Evolutionary conservation across 148 eudicot species (phyloP), one percentile per base, ranked within the genome.

Genomic region (Polygonum maritimum): DNA sequence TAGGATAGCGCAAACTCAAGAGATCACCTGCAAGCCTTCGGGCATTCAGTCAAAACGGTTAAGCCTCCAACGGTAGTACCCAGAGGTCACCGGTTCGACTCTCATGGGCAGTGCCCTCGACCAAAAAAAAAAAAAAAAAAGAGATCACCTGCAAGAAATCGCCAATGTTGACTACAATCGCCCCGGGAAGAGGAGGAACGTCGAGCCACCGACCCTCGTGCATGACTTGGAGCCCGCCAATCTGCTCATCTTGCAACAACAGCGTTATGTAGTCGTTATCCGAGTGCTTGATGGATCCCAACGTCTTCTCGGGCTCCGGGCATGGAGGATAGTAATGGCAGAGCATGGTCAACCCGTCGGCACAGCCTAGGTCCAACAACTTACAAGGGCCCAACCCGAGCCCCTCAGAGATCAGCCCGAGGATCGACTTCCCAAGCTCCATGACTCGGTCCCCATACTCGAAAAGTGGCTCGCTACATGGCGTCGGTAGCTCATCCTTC

Each of bases 261-360:
- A 82, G 9, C 5, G 84, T 82, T 18, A 82, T 49, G 71, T 73
- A 82, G 38, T 40, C 74, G 31, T 38, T 49, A 57, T 82, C 84
- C 0, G 58, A 6, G 44, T 82, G 84, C 5, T 33, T 72, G 77
- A n/a, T 58, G 14, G 60, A 14, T 12, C 84, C 84, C 47, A 76
- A 2, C 8, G 85, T 73, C 26, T 73, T 52, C 11, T 73, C 80
- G 8, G 90, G 88, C 71, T 87, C 78, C 0, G 90, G 88, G 69
- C 88, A 87, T 5, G 79, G 69, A 2, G 86, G 90, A 54, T 85
- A 85, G 82, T 83, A 87, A 58, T 85, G 90, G 73, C 82, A 48
- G 1, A 80, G 4, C 18, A 83, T 11, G 2, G 49, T 51, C 33
- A 85, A 79, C n/a, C 85, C 83, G 49, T 85, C 86, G 2, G 38